Base-by-base conservation (phyloP, 1,284 basidiomycete species). In the Flammula alnicola region DNA sequence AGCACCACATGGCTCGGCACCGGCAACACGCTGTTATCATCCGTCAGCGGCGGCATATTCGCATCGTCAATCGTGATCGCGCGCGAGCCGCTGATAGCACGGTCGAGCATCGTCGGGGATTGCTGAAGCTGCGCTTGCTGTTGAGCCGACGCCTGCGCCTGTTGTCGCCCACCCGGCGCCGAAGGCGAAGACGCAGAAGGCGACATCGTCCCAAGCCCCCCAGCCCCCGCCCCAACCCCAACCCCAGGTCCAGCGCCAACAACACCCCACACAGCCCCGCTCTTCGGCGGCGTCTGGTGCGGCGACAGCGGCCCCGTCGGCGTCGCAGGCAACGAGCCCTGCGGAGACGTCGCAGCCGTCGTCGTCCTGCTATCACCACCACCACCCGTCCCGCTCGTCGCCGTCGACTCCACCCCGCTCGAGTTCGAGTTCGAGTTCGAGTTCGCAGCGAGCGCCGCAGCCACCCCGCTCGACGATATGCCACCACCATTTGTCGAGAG, bases 1-100 rank as follows among this genome's bases (percentile, higher is more conserved):
- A 99, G 77, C 32, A 98, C 94, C 27, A 94, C 94, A 71, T 98
- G 96, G 47, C 88, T 93, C 16, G 95, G 95, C 14, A 97, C 94
- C 6, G 96, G 92, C 55, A 99, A 72, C 51, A 99, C 93, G 36
- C 88, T 91, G 59, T 87, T 92, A 67, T 99, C 96, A 69, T 99
- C 94, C 23, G 93, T 84, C 36, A 85, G 61, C 22, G 78, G 71
- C 0, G 70, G 72, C 55, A 66, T 63, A 36, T 62, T 64, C 12
- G 56, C 54, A 14, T 63, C 64, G 50, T 71, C 67, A 32, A 71
- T 60, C 29, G 65, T 64, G 27, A 67, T 67, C 23, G 60, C 56
- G 30, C 62, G 53, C 32, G 62, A 68, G 49, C 69, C 56, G 57
- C 63, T 55, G 17, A 30, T 60, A 54, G 56, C 41, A 59, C 39